Base-by-base conservation (phyloP, 768 basidiomycete genomes). In the Brasilioporus rufonigricans region DNA sequence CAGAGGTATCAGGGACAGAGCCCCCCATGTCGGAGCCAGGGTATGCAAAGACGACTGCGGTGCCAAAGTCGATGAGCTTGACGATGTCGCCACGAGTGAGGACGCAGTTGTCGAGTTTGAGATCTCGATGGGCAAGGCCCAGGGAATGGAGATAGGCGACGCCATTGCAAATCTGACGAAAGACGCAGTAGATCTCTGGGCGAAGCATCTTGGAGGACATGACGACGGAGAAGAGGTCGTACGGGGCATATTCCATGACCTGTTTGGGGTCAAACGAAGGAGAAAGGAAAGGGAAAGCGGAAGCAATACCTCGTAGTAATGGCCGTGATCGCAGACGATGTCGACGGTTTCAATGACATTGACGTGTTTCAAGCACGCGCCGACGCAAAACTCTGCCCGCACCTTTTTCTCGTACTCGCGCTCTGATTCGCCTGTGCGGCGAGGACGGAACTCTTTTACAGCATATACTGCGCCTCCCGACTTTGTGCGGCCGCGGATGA, bases 371-470 rank as follows among this genome's bases (percentile, higher is more conserved):
- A 99, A 78, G 41, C 91, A 90, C 23, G 89, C 90, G 55, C 97
- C 94, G 18, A 98, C 95, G 64, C 96, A 99, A 68, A 99, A 99
- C 72, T 99, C 97, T 26, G 96, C 96, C 1, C 95, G 97, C 53
- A 98, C 95, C 76, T 99, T 98, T 78, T 98, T 96, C 85, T 98
- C 93, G 70, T 98, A 99, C 76, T 99, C 97, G 74, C 92, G 90
- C 73, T 94, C 92, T 26, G 81, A 81, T 77, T 99, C 97, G 31
- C 93, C 93, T 4, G 78, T 65, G 55, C 94, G 84, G 62, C 92
- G 91, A 41, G 94, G 90, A 45, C 96, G 81, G 65, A 99, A 98
- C 75, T 98, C 94, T 73, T 99, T 99, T 60, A 97, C 97, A 44
- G 97, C 97, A 71, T 88, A 99, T 48, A 93, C 86, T 48, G 80